These are phyloP conservation scores for Blastocystis hominis DNA, from an alignment of 352 stramenopile genomes.

Conservation along the genomic window DNA sequence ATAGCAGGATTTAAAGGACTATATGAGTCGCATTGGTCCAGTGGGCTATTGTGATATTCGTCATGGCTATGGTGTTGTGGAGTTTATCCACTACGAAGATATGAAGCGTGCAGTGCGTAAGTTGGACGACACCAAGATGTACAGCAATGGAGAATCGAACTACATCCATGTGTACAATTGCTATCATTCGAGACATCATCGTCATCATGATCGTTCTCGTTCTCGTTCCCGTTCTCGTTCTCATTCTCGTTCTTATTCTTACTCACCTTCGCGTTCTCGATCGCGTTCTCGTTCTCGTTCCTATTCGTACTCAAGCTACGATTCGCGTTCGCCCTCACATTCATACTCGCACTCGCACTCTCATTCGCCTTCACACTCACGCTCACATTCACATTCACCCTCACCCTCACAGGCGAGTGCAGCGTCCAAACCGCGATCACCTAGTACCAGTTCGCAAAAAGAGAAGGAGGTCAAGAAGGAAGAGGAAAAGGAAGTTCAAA, in stretches of 20 bases:
- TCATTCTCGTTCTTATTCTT: not conserved
- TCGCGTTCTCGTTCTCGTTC: not conserved
- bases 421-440: no score
- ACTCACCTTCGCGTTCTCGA: not conserved
- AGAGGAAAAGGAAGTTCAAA: no score
- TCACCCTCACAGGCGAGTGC: no score
- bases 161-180: slow-evolving; percentile 2
- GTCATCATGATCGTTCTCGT: not conserved
- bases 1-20: slow-evolving; percentile 28
- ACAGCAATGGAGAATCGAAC: slow-evolving; percentile 3
- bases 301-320: not conserved
- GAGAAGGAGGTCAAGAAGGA: no score
- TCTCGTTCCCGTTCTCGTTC: not conserved
- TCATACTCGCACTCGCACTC: not conserved
- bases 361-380: not conserved
- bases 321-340: not conserved
- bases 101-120: slow-evolving; percentile 30
- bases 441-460: no score
- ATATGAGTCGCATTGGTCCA: not conserved
- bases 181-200: not conserved
- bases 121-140: slow-evolving; percentile 23
- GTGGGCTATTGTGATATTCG: slow-evolving; percentile 16
- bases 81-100: slow-evolving; percentile 16
- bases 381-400: no score
- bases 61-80: slow-evolving; percentile 5